Percentiles rank a stretch among this genome's conserved stretches.
phyloP scores from a whole-genome alignment of 352 stramenopile genomes.

The Aphanomyces euteiches region DNA sequence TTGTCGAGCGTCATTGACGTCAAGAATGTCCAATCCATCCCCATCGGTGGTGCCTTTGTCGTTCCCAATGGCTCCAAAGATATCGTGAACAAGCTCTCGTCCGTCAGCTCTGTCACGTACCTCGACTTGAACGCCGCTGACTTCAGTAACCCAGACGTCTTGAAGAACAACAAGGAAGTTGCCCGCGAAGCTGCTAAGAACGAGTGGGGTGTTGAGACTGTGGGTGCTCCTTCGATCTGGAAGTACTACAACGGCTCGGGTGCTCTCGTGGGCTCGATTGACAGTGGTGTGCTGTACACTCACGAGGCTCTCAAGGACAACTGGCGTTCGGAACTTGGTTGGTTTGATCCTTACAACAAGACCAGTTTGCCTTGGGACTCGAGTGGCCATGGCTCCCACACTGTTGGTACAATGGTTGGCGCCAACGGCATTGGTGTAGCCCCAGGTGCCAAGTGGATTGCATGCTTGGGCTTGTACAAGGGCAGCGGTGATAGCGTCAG shows the following conservation, averaged over 20 bases:
- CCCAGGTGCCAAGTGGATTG: conserved; percentile 47
- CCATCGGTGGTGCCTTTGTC: background rate
- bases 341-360: conserved; percentile 43
- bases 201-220: conserved; percentile 46
- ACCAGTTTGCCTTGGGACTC: conserved; percentile 36
- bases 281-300: conserved; percentile 43
- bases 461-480: conserved; percentile 41
- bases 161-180: background rate
- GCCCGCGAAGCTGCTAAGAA: background rate
- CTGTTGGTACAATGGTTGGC: conserved; percentile 47
- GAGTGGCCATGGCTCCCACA: conserved; percentile 53
- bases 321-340: conserved; percentile 41
- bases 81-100: background rate
- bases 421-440: conserved; percentile 42
- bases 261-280: conserved; percentile 47
- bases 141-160: conserved; percentile 1
- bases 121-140: conserved; percentile 8
- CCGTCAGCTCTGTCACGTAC: background rate
- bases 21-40: background rate
- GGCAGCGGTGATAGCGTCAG: conserved; percentile 31
- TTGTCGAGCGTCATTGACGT: background rate
- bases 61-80: background rate
- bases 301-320: conserved; percentile 40
- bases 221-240: conserved; percentile 44
- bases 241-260: conserved; percentile 39